Conservation (phyloP, 371 early-diverging fungal genomes). For the Mortierella sp. region DNA sequence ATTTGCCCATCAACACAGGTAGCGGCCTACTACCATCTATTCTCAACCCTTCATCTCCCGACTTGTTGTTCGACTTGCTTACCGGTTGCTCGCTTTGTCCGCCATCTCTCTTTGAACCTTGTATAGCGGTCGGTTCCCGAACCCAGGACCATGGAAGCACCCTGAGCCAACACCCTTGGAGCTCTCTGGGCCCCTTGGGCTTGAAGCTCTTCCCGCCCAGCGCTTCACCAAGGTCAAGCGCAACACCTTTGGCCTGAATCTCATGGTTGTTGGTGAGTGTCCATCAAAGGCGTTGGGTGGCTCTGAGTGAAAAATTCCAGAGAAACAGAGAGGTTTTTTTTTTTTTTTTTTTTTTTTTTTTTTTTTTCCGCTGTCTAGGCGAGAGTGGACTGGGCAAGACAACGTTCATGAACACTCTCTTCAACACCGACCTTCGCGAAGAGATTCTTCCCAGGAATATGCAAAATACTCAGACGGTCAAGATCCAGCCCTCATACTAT, state of each 20-base stretch:
- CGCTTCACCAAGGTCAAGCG: slow-evolving; percentile 71
- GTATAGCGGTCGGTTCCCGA: slow-evolving; percentile 70
- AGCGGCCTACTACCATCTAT: slow-evolving; percentile 9
- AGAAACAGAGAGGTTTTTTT: neutral
- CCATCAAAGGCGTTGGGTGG: too few species aligned
- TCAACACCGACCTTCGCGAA: slow-evolving; percentile 74
- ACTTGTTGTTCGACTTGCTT: neutral
- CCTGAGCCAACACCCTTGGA: slow-evolving; percentile 59
- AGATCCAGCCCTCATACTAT: slow-evolving; percentile 73
- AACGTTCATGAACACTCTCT: slow-evolving; percentile 94
- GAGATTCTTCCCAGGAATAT: slow-evolving; percentile 66
- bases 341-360: slow-evolving; percentile 13
- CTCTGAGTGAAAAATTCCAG: too few species aligned
- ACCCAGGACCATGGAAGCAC: slow-evolving; percentile 87
- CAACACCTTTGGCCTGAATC: slow-evolving; percentile 73
- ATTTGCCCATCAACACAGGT: slow-evolving; percentile 83
- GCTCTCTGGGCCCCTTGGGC: slow-evolving; percentile 68
- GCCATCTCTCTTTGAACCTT: slow-evolving; percentile 1
- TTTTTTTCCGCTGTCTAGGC: slow-evolving; percentile 56
- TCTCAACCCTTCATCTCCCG: neutral
- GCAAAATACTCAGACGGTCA: slow-evolving; percentile 70
- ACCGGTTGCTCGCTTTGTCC: neutral
- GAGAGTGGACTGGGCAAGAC: slow-evolving; percentile 92
- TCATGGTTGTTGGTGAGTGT: slow-evolving; percentile 84
- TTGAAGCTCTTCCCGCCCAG: slow-evolving; percentile 77